phyloP scores from a whole-genome alignment of 768 basidiomycete genomes.

The Russula vinacea region DNA sequence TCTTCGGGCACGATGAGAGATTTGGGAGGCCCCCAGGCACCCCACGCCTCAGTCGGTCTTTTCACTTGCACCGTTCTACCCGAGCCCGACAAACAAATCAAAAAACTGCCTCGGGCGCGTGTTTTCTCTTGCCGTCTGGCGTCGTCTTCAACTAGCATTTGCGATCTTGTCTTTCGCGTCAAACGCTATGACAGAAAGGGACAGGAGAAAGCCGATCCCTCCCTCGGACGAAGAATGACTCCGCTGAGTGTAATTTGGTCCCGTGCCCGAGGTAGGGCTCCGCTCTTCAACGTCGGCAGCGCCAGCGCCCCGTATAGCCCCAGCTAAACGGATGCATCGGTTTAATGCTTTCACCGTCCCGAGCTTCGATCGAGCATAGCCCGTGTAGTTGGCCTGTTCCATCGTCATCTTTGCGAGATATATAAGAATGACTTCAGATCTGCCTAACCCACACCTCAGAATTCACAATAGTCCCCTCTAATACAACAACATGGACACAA shows the following conservation, averaged over 20 bases:
- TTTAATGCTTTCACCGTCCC: too few relatives aligned
- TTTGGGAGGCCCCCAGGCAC: constrained; percentile 16
- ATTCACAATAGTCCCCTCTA: not conserved
- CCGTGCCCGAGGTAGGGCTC: not conserved
- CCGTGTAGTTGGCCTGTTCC: not conserved
- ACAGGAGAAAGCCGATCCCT: constrained; percentile 12
- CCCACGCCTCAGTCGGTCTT: not conserved
- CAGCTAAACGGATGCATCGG: not conserved
- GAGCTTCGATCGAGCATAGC: not conserved
- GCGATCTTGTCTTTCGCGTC: not conserved
- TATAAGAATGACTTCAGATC: constrained; percentile 20
- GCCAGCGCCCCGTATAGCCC: not conserved
- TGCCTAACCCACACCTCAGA: not conserved
- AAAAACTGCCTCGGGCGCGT: not conserved
- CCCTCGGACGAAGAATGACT: not conserved
- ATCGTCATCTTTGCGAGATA: constrained; percentile 1
- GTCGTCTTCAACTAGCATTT: not conserved
- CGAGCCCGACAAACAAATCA: constrained; percentile 3
- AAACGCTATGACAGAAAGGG: not conserved
- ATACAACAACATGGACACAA: constrained; percentile 16
- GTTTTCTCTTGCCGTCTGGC: not conserved
- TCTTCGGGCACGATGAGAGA: constrained; percentile 21
- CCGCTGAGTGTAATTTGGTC: not conserved
- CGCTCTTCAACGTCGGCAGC: not conserved
- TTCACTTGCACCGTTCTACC: not conserved